Evolutionary conservation across 495 filamentous ascomycete genomes (phyloP).

Genomic region (Amorphotheca resinae): DNA sequence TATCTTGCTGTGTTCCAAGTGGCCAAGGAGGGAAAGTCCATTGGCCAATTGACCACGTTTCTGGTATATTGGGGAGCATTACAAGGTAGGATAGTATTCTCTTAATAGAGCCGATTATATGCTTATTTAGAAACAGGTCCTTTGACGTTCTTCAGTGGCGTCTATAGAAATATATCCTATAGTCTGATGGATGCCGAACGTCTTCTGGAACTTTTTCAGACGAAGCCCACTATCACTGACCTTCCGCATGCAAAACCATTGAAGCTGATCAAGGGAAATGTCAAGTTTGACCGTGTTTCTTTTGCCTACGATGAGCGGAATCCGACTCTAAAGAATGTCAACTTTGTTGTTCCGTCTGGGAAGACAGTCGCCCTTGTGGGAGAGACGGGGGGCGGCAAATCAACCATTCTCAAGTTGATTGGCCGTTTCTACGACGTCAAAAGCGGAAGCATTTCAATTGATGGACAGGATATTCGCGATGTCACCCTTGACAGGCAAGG

Average conservation of each 20-base stretch:
- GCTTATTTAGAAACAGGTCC: constrained; percentile 32
- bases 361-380: constrained; percentile 67
- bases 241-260: constrained; percentile 42
- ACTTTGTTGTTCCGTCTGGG: constrained; percentile 45
- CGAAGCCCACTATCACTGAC: constrained; percentile 47
- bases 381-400: constrained; percentile 63
- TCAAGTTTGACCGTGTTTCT: constrained; percentile 51
- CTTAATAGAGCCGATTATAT: background rate
- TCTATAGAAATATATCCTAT: constrained; percentile 44
- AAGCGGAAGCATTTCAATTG: constrained; percentile 52
- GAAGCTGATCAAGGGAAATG: constrained; percentile 42
- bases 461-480: constrained; percentile 59
- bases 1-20: constrained; percentile 61
- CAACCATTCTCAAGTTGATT: constrained; percentile 61
- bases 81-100: constrained; percentile 13
- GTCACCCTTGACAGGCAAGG: constrained; percentile 44
- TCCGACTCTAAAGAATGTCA: constrained; percentile 50
- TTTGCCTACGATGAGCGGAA: constrained; percentile 64
- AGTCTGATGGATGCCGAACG: constrained; percentile 60
- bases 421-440: constrained; percentile 59
- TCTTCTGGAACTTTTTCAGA: constrained; percentile 58
- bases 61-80: constrained; percentile 59
- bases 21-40: constrained; percentile 35
- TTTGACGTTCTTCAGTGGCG: constrained; percentile 48
- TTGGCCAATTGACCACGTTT: constrained; percentile 61